Percentiles rank a stretch among this genome's conserved stretches.
phyloP scores from a whole-genome alignment of 169 alveolate genomes.

The Eimeria praecox region DNA sequence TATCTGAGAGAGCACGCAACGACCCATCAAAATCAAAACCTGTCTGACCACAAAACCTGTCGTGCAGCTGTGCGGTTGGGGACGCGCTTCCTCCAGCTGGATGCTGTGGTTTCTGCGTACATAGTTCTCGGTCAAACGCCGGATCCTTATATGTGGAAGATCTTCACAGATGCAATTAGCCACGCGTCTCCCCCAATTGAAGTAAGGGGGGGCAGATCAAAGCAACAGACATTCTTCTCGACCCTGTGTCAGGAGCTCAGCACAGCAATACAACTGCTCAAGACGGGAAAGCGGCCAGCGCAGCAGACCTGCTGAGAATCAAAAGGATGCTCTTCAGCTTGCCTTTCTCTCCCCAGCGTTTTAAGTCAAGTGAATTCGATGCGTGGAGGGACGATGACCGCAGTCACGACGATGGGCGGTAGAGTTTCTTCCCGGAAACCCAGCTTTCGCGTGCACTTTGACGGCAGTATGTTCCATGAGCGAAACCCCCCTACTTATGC shows the following conservation, averaged over 20 bases:
- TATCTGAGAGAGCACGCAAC: not conserved
- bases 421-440: not conserved
- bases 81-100: not conserved
- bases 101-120: not conserved
- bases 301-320: not conserved
- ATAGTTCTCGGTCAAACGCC: not conserved
- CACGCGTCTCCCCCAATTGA: not conserved
- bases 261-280: not conserved
- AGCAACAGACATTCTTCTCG: not conserved
- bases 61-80: constrained; percentile 10
- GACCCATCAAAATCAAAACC: not conserved
- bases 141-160: not conserved
- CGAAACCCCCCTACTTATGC: not conserved
- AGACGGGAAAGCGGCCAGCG: not conserved
- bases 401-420: not conserved
- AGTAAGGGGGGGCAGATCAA: not conserved
- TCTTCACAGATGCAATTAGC: not conserved
- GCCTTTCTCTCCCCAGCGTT: not conserved
- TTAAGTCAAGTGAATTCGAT: not conserved
- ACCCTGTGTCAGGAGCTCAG: not conserved
- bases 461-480: no score
- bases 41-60: not conserved
- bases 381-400: not conserved
- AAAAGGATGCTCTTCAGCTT: not conserved
- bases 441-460: not conserved